These are phyloP conservation scores for Endotrypanum monterogeii DNA, from an alignment of 208 protist genomes.

Conservation along the genomic window DNA sequence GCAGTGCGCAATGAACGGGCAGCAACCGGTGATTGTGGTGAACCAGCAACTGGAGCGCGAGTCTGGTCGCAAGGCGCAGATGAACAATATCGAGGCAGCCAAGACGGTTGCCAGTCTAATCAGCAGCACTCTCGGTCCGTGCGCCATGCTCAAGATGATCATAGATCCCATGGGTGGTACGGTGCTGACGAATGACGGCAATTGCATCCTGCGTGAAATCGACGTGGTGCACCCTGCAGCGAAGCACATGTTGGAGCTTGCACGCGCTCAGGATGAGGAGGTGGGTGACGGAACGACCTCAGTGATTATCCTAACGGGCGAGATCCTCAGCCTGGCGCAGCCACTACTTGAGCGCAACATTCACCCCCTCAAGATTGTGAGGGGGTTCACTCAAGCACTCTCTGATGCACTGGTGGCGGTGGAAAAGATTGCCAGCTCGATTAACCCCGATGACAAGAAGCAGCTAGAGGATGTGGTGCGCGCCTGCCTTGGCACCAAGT, in stretches of 20 bases:
- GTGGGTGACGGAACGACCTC: conserved; percentile 99
- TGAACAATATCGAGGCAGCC: conserved; percentile 98
- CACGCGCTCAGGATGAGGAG: conserved; percentile 99
- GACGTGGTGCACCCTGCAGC: conserved; percentile 99
- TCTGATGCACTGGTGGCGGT: conserved; percentile 96
- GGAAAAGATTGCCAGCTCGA: conserved; percentile 88
- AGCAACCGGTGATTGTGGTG: conserved; percentile 91
- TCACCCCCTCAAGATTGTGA: conserved; percentile 99
- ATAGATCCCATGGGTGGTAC: conserved; percentile 99
- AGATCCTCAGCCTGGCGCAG: conserved; percentile 97
- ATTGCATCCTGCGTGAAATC: conserved; percentile 99
- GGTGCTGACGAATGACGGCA: conserved; percentile 99
- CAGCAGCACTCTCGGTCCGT: conserved; percentile 99
- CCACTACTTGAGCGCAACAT: conserved; percentile 98
- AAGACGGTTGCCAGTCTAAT: conserved; percentile 99
- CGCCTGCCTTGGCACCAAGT: conserved; percentile 99
- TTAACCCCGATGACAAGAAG: conserved; percentile 94
- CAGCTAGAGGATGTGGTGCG: conserved; percentile 93
- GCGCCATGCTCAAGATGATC: conserved; percentile 99
- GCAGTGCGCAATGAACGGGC: conserved; percentile 43
- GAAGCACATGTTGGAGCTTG: conserved; percentile 99
- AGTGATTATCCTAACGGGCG: conserved; percentile 99
- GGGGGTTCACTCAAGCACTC: conserved; percentile 96
- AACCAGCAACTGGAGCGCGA: conserved; percentile 97
- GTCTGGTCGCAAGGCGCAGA: conserved; percentile 97